A percentile compares a stretch with the other conserved stretches of the same genome.
Evolutionary conservation across 2,329 filamentous ascomycete genomes (phyloP).

Genomic region (Fusarium pseudonygamai): DNA sequence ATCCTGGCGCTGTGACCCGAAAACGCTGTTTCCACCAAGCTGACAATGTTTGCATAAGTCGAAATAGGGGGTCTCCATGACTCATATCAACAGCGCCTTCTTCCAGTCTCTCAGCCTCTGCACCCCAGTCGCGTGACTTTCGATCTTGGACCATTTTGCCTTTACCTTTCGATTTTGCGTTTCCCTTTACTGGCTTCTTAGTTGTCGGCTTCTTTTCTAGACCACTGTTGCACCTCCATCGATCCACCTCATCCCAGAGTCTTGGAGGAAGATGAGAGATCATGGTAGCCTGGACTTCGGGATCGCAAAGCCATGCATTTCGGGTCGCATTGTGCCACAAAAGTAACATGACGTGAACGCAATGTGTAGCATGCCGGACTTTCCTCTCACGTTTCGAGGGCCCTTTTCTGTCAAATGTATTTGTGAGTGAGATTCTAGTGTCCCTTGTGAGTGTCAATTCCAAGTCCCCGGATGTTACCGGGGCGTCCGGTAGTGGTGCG

Average conservation of each 20-base stretch:
- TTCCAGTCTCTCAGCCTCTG: slow-evolving; percentile 74
- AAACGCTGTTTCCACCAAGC: slow-evolving; percentile 92
- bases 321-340: slow-evolving; percentile 90
- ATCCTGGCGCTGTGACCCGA: slow-evolving; percentile 76
- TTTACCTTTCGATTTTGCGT: slow-evolving; percentile 51
- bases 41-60: slow-evolving; percentile 78
- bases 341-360: slow-evolving; percentile 86
- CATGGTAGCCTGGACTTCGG: slow-evolving; percentile 77
- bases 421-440: slow-evolving; percentile 67
- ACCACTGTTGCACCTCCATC: slow-evolving; percentile 76
- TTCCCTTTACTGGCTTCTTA: slow-evolving; percentile 38
- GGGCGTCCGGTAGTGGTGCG: slow-evolving; percentile 57
- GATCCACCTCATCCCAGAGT: slow-evolving; percentile 77
- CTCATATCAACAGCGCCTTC: slow-evolving; percentile 79
- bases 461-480: slow-evolving; percentile 70
- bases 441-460: slow-evolving; percentile 75
- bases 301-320: slow-evolving; percentile 85
- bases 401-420: slow-evolving; percentile 77
- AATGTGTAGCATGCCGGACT: slow-evolving; percentile 82
- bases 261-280: slow-evolving; percentile 75
- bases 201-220: slow-evolving; percentile 56
- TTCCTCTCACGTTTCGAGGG: slow-evolving; percentile 85
- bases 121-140: slow-evolving; percentile 71
- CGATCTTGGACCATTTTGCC: slow-evolving; percentile 51
- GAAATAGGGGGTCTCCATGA: slow-evolving; percentile 81